Conservation (phyloP, 139 green algal species). For the Coelastrella sp. region DNA sequence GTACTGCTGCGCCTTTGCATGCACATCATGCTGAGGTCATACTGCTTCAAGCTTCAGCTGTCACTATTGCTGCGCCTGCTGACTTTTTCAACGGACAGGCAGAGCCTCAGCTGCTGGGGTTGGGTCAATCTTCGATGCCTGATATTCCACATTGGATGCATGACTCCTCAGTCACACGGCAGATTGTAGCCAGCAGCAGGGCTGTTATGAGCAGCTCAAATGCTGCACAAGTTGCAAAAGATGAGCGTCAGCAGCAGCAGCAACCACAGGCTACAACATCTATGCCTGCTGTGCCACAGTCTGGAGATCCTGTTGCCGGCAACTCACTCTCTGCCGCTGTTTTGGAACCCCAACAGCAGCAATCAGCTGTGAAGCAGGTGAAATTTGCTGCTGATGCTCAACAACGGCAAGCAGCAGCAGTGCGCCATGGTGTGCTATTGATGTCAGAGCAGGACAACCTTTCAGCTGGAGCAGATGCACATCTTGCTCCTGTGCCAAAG, state of each 20-base stretch:
- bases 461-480: not conserved
- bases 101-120: slow-evolving; percentile 15
- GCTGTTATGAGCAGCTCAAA: not conserved
- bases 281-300: not conserved
- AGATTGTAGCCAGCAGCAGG: slow-evolving; percentile 1
- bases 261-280: too few species aligned
- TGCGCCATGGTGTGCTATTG: slow-evolving; percentile 28
- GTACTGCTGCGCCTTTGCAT: slow-evolving; percentile 7
- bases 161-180: not conserved
- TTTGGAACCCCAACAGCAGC: not conserved
- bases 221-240: too few species aligned
- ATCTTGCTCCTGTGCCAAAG: not conserved
- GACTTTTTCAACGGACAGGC: too few species aligned
- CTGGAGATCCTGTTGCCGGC: not conserved
- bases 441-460: not conserved
- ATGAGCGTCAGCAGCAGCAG: too few species aligned
- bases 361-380: not conserved
- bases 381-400: not conserved
- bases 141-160: slow-evolving; percentile 21
- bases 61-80: slow-evolving; percentile 19
- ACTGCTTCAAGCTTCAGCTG: slow-evolving; percentile 1
- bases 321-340: not conserved
- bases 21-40: slow-evolving; percentile 20
- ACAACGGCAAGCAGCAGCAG: slow-evolving; percentile 16
- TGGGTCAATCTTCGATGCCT: not conserved